Evolutionary conservation across 441 rosid genomes (phyloP).

Genomic region (Eutrema salsugineum): DNA sequence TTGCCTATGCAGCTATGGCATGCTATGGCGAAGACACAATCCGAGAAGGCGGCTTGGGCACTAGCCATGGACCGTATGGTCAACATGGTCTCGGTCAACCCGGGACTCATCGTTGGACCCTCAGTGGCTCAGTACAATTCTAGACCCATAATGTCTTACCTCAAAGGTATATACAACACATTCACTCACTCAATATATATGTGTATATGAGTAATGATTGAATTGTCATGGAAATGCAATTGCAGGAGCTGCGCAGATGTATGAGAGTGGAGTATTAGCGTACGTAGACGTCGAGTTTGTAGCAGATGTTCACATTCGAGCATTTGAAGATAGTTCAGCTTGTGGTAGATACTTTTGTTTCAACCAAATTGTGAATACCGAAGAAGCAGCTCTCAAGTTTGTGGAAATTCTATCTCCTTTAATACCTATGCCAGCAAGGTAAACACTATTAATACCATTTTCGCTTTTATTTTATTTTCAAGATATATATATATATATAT

Average conservation of each 20-base stretch:
- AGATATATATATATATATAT: no score
- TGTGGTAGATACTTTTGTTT: conserved; percentile 78
- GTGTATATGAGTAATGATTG: neutral
- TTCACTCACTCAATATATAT: neutral
- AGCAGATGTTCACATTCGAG: conserved; percentile 67
- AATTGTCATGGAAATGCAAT: neutral
- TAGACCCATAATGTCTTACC: conserved; percentile 63
- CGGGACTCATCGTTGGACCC: conserved; percentile 74
- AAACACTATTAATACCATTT: neutral
- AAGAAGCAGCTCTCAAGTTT: conserved; percentile 60
- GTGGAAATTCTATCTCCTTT: conserved; percentile 58
- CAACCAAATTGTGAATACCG: conserved; percentile 56
- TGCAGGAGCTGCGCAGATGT: conserved; percentile 80
- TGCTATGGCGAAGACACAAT: conserved; percentile 67
- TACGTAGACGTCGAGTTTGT: conserved; percentile 53
- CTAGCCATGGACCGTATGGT: conserved; percentile 79
- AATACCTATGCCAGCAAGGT: conserved; percentile 62
- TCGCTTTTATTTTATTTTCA: neutral
- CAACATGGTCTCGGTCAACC: conserved; percentile 75
- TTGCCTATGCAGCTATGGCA: conserved; percentile 60
- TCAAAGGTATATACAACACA: conserved; percentile 45
- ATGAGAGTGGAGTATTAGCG: conserved; percentile 72
- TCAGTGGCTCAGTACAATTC: conserved; percentile 59
- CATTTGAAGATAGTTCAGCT: conserved; percentile 61
- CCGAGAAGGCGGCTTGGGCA: conserved; percentile 89